A percentile compares a stretch with the other conserved stretches of the same genome.
phyloP scores from a whole-genome alignment of 768 basidiomycete species.

The Hirschioporus abietinus region DNA sequence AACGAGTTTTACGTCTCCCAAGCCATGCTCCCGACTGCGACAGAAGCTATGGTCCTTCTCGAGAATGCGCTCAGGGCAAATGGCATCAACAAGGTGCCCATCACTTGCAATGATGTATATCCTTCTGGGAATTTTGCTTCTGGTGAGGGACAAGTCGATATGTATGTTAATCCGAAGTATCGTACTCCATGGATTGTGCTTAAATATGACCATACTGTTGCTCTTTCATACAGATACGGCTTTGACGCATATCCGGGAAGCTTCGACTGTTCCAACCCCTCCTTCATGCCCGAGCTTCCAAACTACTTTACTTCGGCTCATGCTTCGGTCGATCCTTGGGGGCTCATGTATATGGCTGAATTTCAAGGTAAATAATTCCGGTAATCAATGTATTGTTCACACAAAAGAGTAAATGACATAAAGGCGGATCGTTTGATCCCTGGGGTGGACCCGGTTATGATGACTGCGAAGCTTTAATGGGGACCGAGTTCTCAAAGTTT shows the following conservation, averaged over 20 bases:
- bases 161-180: conserved; percentile 16
- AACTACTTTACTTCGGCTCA: conserved; percentile 4
- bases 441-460: conserved; percentile 24
- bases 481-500: conserved; percentile 3
- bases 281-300: conserved; percentile 13
- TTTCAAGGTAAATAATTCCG: conserved; percentile 8
- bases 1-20: conserved; percentile 18
- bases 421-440: conserved; percentile 19
- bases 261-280: conserved; percentile 19
- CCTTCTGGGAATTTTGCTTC: conserved; percentile 4
- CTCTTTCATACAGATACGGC: conserved; percentile 9
- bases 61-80: conserved; percentile 15
- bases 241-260: conserved; percentile 18
- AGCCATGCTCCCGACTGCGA: conserved; percentile 14
- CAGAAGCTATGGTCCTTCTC: conserved; percentile 17
- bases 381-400: conserved; percentile 5
- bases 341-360: conserved; percentile 8
- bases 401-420: conserved; percentile 14
- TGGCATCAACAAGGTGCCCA: conserved; percentile 17
- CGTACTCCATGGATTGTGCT: conserved; percentile 8
- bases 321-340: conserved; percentile 12
- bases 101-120: conserved; percentile 10
- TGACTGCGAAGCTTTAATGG: conserved; percentile 16
- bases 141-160: not conserved
- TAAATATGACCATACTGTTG: not conserved